Percentiles rank a stretch among this genome's conserved stretches.
phyloP scores from a whole-genome alignment of 2,329 filamentous ascomycete genomes.

The Nemania bipapillata region DNA sequence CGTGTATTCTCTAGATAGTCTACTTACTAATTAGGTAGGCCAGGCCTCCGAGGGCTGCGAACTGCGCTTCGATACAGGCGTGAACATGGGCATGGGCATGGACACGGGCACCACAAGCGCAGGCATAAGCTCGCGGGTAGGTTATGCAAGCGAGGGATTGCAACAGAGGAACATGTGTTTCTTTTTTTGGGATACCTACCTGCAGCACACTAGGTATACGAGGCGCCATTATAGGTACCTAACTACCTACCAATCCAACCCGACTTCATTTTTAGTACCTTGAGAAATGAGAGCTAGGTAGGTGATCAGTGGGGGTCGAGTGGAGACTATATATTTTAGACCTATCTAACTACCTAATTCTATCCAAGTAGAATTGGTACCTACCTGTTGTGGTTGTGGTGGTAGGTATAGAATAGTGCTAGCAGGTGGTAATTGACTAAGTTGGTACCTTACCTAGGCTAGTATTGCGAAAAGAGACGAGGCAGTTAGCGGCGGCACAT shows the following conservation, averaged over 20 bases:
- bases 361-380: not conserved
- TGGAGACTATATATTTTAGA: no score
- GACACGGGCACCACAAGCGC: no score
- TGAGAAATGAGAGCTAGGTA: not conserved
- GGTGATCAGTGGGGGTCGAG: not conserved
- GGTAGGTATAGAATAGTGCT: conserved; percentile 15
- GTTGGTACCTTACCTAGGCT: no score
- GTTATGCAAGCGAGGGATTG: conserved; percentile 17
- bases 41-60: not conserved
- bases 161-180: conserved; percentile 18
- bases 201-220: conserved; percentile 20
- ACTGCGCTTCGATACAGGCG: not conserved
- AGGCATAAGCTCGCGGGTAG: not conserved
- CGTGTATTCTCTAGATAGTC: not conserved
- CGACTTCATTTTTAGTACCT: not conserved
- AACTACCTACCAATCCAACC: conserved; percentile 7
- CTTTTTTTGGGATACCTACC: conserved; percentile 30
- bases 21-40: no score
- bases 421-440: no score
- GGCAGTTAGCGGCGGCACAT: conserved; percentile 6
- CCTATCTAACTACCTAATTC: not conserved
- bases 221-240: conserved; percentile 10
- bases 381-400: not conserved
- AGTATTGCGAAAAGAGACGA: conserved; percentile 3
- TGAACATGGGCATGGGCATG: not conserved